Conservation (phyloP, 352 stramenopile genomes). For the Pythium sukuiense region DNA sequence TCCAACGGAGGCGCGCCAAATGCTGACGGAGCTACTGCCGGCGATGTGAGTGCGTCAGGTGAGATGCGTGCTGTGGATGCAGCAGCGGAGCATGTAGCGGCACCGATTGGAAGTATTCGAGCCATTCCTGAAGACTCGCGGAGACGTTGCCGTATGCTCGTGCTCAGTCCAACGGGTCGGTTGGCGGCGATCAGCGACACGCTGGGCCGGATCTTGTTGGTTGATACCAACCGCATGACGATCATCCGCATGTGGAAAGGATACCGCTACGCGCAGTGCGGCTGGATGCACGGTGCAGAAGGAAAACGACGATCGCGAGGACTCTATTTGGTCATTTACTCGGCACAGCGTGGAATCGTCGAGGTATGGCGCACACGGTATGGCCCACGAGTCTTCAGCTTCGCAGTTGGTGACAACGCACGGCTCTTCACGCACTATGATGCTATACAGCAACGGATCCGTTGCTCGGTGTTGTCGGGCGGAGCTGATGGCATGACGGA, state of each 20-base stretch:
- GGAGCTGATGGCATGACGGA: slow-evolving; percentile 38
- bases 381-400: slow-evolving; percentile 69
- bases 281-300: slow-evolving; percentile 79
- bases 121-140: slow-evolving; percentile 61
- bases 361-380: slow-evolving; percentile 83
- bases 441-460: slow-evolving; percentile 32
- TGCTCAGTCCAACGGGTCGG: slow-evolving; percentile 68
- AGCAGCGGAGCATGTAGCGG: slow-evolving; percentile 71
- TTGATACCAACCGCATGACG: slow-evolving; percentile 80
- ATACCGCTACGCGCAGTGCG: slow-evolving; percentile 79
- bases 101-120: slow-evolving; percentile 50
- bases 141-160: slow-evolving; percentile 55
- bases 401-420: slow-evolving; percentile 66
- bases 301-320: slow-evolving; percentile 42
- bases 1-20: slow-evolving; percentile 18
- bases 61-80: slow-evolving; percentile 33
- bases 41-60: slow-evolving; percentile 25
- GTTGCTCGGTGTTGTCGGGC: slow-evolving; percentile 54
- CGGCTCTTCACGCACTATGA: slow-evolving; percentile 67
- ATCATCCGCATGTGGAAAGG: slow-evolving; percentile 88
- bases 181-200: slow-evolving; percentile 75
- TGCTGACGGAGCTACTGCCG: slow-evolving; percentile 18
- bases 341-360: slow-evolving; percentile 75
- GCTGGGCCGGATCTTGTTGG: slow-evolving; percentile 68
- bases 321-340: slow-evolving; percentile 86